Base-by-base conservation (phyloP, 345 rosid species). In the Cardiospermum halicacabum region DNA sequence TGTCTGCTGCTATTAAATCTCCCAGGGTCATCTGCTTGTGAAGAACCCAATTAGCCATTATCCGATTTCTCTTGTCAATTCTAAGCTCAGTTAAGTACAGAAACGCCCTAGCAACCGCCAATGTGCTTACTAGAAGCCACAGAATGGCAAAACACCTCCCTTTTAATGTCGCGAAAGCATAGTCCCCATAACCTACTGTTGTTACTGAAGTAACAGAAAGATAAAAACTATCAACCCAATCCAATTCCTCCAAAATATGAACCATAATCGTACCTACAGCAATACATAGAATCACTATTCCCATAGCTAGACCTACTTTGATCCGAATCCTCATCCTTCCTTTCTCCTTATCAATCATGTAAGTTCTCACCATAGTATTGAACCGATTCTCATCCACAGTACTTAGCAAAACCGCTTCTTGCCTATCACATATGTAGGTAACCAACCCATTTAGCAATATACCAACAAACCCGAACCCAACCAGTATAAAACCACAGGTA, bases 151-250 rank as follows among this genome's bases (percentile, higher is more conserved):
- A 88, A 72, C 83, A 78, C 70, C 91, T 83, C 57, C 91, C 87
- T 18, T 24, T 30, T 11, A 67, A 0, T 0, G 91, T 83, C 2
- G 55, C 49, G 65, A 85, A 88, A 51, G 84, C 72, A 7, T 55
- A 81, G 72, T 88, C 89, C 16, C 95, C 91, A 30, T 85, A 88
- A 4, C 95, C 91, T 0, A 88, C 91, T 0, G 89, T 88, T 5
- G 87, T 88, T 16, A 88, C 91, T 0, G 87, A 85, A 7, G 85
- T 88, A 26, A 87, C 89, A 8, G 87, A 73, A 19, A 85, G 75
- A 67, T 85, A 83, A 40, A 88, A 67, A 51, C 91, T 85, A 60
- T 88, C 82, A 27, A 83, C 85, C 95, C 87, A 88, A 16, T n/a
- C 62, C 74, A 83, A 28, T 0, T 50, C 32, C 69, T 85, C 91